Conservation (phyloP, 2,329 filamentous ascomycete genomes). For the Colletotrichum sp. region DNA sequence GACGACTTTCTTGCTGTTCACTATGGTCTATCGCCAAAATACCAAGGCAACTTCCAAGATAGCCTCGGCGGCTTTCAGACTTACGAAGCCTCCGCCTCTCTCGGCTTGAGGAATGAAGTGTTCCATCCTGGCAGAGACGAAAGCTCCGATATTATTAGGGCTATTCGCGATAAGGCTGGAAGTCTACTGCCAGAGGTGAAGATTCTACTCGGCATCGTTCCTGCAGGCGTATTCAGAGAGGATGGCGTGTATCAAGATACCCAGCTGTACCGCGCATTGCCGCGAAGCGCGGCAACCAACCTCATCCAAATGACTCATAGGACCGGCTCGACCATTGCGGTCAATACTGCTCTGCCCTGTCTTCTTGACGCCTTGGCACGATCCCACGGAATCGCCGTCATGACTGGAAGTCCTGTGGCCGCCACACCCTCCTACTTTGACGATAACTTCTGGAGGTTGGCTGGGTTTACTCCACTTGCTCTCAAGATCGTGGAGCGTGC, state of each 20-base stretch:
- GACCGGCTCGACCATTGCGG: slow-evolving; percentile 77
- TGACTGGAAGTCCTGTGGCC: slow-evolving; percentile 84
- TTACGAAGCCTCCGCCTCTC: slow-evolving; percentile 87
- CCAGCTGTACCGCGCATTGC: slow-evolving; percentile 77
- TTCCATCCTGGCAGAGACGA: slow-evolving; percentile 90
- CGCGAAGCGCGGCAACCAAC: slow-evolving; percentile 70
- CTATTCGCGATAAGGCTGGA: slow-evolving; percentile 86
- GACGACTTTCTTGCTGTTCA: slow-evolving; percentile 94
- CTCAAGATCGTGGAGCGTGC: slow-evolving; percentile 85
- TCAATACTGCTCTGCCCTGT: slow-evolving; percentile 87
- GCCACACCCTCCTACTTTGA: slow-evolving; percentile 84
- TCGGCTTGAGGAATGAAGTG: slow-evolving; percentile 91
- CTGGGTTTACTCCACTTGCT: slow-evolving; percentile 87
- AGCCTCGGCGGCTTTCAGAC: slow-evolving; percentile 96
- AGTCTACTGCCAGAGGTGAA: slow-evolving; percentile 80
- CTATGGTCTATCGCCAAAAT: slow-evolving; percentile 86
- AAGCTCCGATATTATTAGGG: slow-evolving; percentile 87
- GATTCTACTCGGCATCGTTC: slow-evolving; percentile 83
- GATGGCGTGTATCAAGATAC: slow-evolving; percentile 82
- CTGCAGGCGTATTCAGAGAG: slow-evolving; percentile 79
- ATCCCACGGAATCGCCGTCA: slow-evolving; percentile 78
- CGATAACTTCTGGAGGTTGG: slow-evolving; percentile 89
- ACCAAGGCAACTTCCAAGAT: slow-evolving; percentile 96
- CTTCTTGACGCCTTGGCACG: slow-evolving; percentile 89
- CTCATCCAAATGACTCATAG: slow-evolving; percentile 74